Conservation (phyloP, 192 early-diverging fungal genomes). For the Umbelopsis isabellina region DNA sequence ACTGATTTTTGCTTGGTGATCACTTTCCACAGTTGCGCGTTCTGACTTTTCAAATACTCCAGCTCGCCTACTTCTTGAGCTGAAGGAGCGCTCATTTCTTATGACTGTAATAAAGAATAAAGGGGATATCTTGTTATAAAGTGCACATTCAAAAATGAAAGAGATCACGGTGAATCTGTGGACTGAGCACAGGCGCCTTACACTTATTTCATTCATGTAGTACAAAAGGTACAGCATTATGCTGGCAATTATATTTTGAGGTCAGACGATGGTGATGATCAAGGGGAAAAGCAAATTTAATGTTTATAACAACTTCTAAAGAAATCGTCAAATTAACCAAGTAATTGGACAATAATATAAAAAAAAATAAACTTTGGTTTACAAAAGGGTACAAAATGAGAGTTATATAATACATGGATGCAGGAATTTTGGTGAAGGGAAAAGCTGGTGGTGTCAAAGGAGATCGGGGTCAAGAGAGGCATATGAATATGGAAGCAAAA, state of each 20-base stretch:
- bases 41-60: constrained; percentile 50
- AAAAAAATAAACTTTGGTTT: no score
- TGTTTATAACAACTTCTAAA: not conserved
- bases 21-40: constrained; percentile 90
- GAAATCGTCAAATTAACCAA: no score
- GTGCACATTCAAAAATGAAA: constrained; percentile 4
- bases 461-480: no score
- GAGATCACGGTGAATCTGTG: constrained; percentile 12
- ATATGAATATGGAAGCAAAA: no score
- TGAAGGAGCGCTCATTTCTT: not conserved
- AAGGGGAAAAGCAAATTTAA: not conserved
- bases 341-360: no score
- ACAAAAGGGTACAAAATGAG: no score
- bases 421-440: no score
- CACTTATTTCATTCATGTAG: not conserved
- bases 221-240: not conserved
- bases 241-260: not conserved
- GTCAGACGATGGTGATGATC: constrained; percentile 17
- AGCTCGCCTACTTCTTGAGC: constrained; percentile 16
- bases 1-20: constrained; percentile 87
- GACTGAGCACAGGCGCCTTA: constrained; percentile 16
- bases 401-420: no score
- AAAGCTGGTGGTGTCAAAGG: no score
- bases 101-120: not conserved
- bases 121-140: not conserved